Conservation (phyloP, 2,329 filamentous ascomycete genomes). For the Neurospora sp. region DNA sequence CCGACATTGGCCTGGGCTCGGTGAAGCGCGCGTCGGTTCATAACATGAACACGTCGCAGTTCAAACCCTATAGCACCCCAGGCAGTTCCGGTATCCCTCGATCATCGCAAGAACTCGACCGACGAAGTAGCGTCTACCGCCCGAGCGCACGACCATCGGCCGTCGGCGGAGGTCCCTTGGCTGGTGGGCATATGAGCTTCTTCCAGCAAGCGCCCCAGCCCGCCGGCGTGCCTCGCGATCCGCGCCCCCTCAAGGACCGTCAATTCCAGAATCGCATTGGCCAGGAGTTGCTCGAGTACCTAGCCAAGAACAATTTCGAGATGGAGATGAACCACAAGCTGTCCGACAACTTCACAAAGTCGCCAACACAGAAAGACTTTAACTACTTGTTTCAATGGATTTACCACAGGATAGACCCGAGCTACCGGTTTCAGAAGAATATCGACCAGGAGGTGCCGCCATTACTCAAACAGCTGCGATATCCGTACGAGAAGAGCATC, state of each 20-base stretch:
- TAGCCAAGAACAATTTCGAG: slow-evolving; percentile 91
- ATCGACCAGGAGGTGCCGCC: slow-evolving; percentile 93
- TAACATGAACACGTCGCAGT: slow-evolving; percentile 43
- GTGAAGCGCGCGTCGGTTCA: slow-evolving; percentile 76
- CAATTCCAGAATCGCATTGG: slow-evolving; percentile 73
- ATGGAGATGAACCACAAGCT: slow-evolving; percentile 94
- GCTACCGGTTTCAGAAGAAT: slow-evolving; percentile 84
- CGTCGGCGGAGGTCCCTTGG: slow-evolving; percentile 32
- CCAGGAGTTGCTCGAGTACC: slow-evolving; percentile 83
- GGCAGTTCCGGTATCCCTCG: slow-evolving; percentile 25
- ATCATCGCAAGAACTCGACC: slow-evolving; percentile 40
- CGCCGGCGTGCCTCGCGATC: slow-evolving; percentile 76
- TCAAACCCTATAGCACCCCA: slow-evolving; percentile 54
- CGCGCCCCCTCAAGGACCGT: slow-evolving; percentile 74
- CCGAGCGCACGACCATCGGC: slow-evolving; percentile 49
- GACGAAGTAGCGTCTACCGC: slow-evolving; percentile 77
- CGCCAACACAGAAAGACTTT: slow-evolving; percentile 96
- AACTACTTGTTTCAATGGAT: slow-evolving; percentile 97
- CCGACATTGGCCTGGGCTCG: slow-evolving; percentile 73
- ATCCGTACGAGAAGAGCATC: slow-evolving; percentile 91
- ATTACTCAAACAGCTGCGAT: slow-evolving; percentile 84
- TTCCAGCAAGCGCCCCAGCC: slow-evolving; percentile 79
- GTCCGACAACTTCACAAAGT: slow-evolving; percentile 84
- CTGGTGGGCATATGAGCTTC: slow-evolving; percentile 61
- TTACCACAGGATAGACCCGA: slow-evolving; percentile 90